These are phyloP conservation scores for Rosa multiflora DNA, from an alignment of 306 rosid genomes.

Conservation along the genomic window DNA sequence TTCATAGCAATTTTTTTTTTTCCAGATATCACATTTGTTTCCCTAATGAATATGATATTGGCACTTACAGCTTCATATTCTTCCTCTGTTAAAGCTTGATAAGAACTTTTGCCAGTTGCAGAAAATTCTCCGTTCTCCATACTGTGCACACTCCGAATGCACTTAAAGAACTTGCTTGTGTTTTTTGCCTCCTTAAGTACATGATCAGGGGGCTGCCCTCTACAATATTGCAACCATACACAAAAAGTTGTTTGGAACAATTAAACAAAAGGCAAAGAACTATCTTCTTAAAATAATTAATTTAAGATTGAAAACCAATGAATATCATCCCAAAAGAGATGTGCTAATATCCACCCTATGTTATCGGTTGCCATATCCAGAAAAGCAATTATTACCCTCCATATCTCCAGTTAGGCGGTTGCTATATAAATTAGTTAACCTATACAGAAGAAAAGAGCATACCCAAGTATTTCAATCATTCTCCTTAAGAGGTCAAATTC, in stretches of 20 bases:
- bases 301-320: not conserved
- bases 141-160: conserved; percentile 67
- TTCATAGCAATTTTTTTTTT: not conserved
- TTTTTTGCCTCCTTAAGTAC: conserved; percentile 90
- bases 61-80: conserved; percentile 95
- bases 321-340: not conserved
- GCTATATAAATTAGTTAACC: not conserved
- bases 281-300: not conserved
- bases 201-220: conserved; percentile 97
- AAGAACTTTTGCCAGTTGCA: conserved; percentile 53
- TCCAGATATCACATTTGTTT: not conserved
- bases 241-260: conserved; percentile 13
- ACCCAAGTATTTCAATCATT: conserved; percentile 97
- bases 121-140: conserved; percentile 57
- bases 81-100: conserved; percentile 82
- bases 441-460: conserved; percentile 36
- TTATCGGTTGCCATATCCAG: not conserved
- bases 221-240: conserved; percentile 40
- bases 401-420: not conserved
- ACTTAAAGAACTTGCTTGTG: conserved; percentile 88
- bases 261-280: not conserved
- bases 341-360: not conserved
- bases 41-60: conserved; percentile 8
- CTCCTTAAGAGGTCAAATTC: conserved; percentile 92
- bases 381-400: not conserved